phyloP scores from a whole-genome alignment of 306 rosid genomes.

The Vigna hirtella region DNA sequence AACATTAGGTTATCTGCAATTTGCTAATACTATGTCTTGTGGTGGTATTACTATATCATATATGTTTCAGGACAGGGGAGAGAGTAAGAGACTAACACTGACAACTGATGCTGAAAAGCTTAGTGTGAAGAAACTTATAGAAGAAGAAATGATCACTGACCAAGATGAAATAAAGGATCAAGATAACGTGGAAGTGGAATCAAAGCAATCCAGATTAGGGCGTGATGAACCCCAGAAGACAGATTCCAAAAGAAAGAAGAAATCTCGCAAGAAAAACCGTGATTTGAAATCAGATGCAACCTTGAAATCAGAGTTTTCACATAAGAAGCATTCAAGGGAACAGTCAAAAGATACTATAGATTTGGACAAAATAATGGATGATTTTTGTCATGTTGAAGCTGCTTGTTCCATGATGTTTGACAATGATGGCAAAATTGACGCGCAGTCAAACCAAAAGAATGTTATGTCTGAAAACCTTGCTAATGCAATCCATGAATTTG shows the following conservation, averaged over 20 bases:
- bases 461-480: slow-evolving; percentile 64
- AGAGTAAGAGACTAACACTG: slow-evolving; percentile 45
- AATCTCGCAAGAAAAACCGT: slow-evolving; percentile 63
- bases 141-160: slow-evolving; percentile 82
- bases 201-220: slow-evolving; percentile 47
- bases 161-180: slow-evolving; percentile 55
- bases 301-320: slow-evolving; percentile 51
- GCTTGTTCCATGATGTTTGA: slow-evolving; percentile 50
- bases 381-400: slow-evolving; percentile 63
- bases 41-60: slow-evolving; percentile 1
- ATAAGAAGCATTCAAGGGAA: slow-evolving; percentile 53
- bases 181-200: slow-evolving; percentile 50
- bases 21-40: slow-evolving; percentile 14
- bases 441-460: slow-evolving; percentile 52
- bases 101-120: slow-evolving; percentile 63
- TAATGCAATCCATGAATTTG: slow-evolving; percentile 64
- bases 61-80: slow-evolving; percentile 69
- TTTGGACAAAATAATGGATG: slow-evolving; percentile 80
- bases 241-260: slow-evolving; percentile 61
- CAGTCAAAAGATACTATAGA: slow-evolving; percentile 55
- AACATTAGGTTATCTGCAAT: slow-evolving; percentile 3
- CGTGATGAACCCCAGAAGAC: slow-evolving; percentile 45
- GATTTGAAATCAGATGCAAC: slow-evolving; percentile 52
- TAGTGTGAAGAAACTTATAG: slow-evolving; percentile 94
- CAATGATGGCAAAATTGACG: slow-evolving; percentile 51